phyloP scores from a whole-genome alignment of 148 eudicot species.

The Fagopyrum tataricum region DNA sequence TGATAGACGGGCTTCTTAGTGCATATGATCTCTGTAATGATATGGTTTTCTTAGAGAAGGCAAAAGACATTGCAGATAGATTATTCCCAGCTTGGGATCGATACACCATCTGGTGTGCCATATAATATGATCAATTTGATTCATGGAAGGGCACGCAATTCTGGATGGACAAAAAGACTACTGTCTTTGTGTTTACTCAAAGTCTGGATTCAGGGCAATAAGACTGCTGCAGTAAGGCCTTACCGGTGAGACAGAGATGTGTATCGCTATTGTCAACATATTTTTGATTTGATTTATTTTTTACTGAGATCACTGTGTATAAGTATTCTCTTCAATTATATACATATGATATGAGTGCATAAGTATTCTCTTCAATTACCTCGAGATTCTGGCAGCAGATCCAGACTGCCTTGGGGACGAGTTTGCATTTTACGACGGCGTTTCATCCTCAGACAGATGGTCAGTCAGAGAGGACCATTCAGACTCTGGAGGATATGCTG shows the following conservation, averaged over 20 bases:
- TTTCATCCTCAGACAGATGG: too few relatives aligned
- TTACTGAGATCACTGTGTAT: not conserved
- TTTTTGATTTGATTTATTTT: not conserved
- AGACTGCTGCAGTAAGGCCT: constrained; percentile 69
- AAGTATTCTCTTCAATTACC: constrained; percentile 5
- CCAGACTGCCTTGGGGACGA: too few relatives aligned
- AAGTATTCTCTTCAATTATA: too few relatives aligned
- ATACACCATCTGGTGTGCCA: constrained; percentile 84
- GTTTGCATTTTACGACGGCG: too few relatives aligned
- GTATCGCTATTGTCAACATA: not conserved
- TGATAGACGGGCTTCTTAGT: constrained; percentile 97
- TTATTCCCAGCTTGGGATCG: constrained; percentile 98
- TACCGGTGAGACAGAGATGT: constrained; percentile 53
- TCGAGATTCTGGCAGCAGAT: too few relatives aligned
- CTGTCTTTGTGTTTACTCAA: constrained; percentile 56
- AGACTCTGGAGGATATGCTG: too few relatives aligned
- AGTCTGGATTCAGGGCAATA: constrained; percentile 99
- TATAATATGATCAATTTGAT: constrained; percentile 79
- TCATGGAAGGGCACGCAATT: constrained; percentile 82
- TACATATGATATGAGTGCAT: not conserved
- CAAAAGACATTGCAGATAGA: constrained; percentile 92
- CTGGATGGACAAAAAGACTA: constrained; percentile 72
- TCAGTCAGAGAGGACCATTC: too few relatives aligned
- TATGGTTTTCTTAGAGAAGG: constrained; percentile 86
- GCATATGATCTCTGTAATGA: constrained; percentile 93